phyloP scores from a whole-genome alignment of 2,329 filamentous ascomycete species.

The Cordyceps fumosorosea region DNA sequence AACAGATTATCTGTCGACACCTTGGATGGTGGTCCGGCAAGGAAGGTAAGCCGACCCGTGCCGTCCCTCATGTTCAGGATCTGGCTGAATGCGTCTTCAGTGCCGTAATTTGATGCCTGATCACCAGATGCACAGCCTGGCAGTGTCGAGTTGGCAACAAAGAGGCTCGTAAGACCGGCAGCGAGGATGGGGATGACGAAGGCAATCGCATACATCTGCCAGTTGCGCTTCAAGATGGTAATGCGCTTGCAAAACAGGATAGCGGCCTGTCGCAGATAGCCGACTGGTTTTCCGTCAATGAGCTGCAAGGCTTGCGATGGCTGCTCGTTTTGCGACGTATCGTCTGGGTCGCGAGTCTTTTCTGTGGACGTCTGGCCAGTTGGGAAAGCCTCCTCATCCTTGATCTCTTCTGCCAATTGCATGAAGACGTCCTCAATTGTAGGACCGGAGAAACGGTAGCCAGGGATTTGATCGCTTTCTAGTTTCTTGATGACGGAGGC shows the following conservation, averaged over 20 bases:
- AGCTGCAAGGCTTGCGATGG: conserved; percentile 43
- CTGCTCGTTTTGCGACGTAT: conserved; percentile 19
- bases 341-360: conserved; percentile 14
- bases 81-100: conserved; percentile 33
- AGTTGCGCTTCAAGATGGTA: conserved; percentile 72
- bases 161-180: conserved; percentile 71
- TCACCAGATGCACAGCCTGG: conserved; percentile 46
- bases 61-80: conserved; percentile 18
- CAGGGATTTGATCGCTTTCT: conserved; percentile 58
- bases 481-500: conserved; percentile 64
- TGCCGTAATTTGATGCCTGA: conserved; percentile 35
- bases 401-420: conserved; percentile 74
- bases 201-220: conserved; percentile 67
- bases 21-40: conserved; percentile 30
- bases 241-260: conserved; percentile 73
- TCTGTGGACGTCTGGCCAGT: conserved; percentile 19
- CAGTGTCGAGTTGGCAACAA: conserved; percentile 53
- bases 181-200: conserved; percentile 73
- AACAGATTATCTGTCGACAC: conserved; percentile 27
- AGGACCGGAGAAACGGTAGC: conserved; percentile 82
- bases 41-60: conserved; percentile 18
- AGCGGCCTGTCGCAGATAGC: conserved; percentile 61
- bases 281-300: conserved; percentile 62
- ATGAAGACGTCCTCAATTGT: conserved; percentile 93
- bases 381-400: conserved; percentile 39